phyloP scores from a whole-genome alignment of 306 rosid species.

The Echinosophora koreensis region DNA sequence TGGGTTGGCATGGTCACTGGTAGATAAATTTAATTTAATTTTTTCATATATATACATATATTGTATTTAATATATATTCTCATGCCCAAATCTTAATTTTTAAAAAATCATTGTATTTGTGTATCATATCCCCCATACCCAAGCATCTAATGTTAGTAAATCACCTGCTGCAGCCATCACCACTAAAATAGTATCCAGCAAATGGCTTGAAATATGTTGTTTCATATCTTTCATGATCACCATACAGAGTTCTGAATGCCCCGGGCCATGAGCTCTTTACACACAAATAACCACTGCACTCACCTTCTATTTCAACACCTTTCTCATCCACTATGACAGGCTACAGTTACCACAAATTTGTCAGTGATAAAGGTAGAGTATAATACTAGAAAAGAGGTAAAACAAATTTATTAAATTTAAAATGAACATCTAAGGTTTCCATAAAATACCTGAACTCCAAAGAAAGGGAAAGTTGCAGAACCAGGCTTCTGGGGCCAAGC shows the following conservation, averaged over 20 bases:
- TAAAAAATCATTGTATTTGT: neutral
- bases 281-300: slow-evolving; percentile 94
- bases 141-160: slow-evolving; percentile 24
- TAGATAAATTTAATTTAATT: no score
- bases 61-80: no score
- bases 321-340: slow-evolving; percentile 94
- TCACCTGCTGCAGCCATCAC: slow-evolving; percentile 96
- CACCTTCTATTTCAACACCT: slow-evolving; percentile 92
- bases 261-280: slow-evolving; percentile 95
- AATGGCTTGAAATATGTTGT: slow-evolving; percentile 97
- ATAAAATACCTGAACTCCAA: slow-evolving; percentile 87
- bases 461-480: slow-evolving; percentile 97
- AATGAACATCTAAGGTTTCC: slow-evolving; percentile 25
- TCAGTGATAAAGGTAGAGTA: slow-evolving; percentile 37
- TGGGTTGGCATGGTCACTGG: neutral
- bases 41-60: no score
- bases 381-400: slow-evolving; percentile 13
- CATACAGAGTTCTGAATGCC: slow-evolving; percentile 95
- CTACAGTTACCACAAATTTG: slow-evolving; percentile 55
- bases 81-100: neutral
- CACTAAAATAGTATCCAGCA: slow-evolving; percentile 93
- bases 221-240: slow-evolving; percentile 98
- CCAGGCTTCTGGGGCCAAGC: slow-evolving; percentile 99
- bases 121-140: neutral
- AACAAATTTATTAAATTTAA: slow-evolving; percentile 24